Evolutionary conservation across 2,329 filamentous ascomycete species (phyloP).

Genomic region (Clarireedia paspali): DNA sequence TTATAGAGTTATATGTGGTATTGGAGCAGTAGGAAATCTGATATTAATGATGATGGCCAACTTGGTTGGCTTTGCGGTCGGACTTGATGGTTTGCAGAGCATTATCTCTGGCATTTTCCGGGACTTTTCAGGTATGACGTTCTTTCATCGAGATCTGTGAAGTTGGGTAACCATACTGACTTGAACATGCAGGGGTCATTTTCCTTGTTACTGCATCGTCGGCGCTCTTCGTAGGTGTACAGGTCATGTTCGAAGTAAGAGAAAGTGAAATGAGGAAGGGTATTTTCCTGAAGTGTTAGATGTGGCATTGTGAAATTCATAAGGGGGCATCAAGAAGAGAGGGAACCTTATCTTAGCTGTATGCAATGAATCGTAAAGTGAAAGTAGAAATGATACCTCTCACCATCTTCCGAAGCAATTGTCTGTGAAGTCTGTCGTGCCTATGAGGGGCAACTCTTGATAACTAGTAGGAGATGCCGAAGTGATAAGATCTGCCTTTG

Average conservation of each 20-base stretch:
- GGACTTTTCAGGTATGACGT: slow-evolving; percentile 57
- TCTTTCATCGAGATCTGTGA: neutral
- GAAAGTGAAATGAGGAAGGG: slow-evolving; percentile 78
- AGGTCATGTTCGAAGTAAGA: slow-evolving; percentile 94
- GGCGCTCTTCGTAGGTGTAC: slow-evolving; percentile 76
- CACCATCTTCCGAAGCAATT: no score
- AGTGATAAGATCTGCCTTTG: no score
- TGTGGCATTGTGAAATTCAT: no score
- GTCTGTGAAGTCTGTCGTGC: no score
- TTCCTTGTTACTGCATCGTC: slow-evolving; percentile 67
- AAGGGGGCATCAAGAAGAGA: no score
- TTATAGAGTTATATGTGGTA: slow-evolving; percentile 73
- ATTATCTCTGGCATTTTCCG: slow-evolving; percentile 69
- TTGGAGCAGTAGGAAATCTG: slow-evolving; percentile 76
- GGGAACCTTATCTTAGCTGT: no score
- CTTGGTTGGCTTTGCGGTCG: slow-evolving; percentile 88
- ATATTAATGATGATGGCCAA: slow-evolving; percentile 96
- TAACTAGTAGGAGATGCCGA: no score
- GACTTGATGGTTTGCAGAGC: slow-evolving; percentile 75
- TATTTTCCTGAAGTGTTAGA: slow-evolving; percentile 72
- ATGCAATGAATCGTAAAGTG: no score
- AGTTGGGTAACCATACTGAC: slow-evolving; percentile 18
- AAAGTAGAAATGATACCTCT: no score
- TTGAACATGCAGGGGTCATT: slow-evolving; percentile 44
- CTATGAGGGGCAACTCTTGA: no score